phyloP scores from a whole-genome alignment of 345 rosid species.

The Brassica carinata region DNA sequence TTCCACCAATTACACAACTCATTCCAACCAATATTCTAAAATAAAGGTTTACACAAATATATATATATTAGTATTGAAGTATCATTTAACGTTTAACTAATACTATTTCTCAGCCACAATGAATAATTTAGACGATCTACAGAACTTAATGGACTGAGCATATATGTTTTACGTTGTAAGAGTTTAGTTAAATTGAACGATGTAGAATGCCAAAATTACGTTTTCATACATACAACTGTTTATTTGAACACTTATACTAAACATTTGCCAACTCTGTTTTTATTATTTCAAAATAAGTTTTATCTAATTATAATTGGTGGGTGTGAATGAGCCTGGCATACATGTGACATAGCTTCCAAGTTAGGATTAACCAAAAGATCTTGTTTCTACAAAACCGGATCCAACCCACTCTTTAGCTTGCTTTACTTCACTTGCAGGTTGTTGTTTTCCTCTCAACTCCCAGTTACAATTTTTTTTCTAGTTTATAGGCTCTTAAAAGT shows the following conservation, averaged over 20 bases:
- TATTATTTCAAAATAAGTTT: not conserved
- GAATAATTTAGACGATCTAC: not conserved
- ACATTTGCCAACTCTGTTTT: not conserved
- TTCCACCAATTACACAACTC: slow-evolving; percentile 36
- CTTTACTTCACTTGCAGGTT: slow-evolving; percentile 42
- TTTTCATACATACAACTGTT: not conserved
- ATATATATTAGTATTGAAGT: not conserved
- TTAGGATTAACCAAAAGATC: slow-evolving; percentile 38
- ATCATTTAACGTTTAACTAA: not conserved
- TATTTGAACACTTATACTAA: not conserved
- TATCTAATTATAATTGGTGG: slow-evolving; percentile 28
- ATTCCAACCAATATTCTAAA: slow-evolving; percentile 22
- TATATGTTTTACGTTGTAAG: not conserved
- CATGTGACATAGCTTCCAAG: slow-evolving; percentile 45
- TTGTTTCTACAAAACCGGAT: slow-evolving; percentile 35
- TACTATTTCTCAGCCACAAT: not conserved
- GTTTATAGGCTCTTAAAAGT: not conserved
- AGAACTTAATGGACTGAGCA: not conserved
- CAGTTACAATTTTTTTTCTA: not conserved
- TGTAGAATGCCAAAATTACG: not conserved
- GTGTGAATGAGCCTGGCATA: slow-evolving; percentile 37
- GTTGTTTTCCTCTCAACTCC: slow-evolving; percentile 32
- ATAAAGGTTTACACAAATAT: not conserved
- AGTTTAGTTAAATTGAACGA: not conserved
- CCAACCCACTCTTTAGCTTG: slow-evolving; percentile 35